phyloP scores from a whole-genome alignment of 805 yeast genomes.

The Danielia oregonensis region DNA sequence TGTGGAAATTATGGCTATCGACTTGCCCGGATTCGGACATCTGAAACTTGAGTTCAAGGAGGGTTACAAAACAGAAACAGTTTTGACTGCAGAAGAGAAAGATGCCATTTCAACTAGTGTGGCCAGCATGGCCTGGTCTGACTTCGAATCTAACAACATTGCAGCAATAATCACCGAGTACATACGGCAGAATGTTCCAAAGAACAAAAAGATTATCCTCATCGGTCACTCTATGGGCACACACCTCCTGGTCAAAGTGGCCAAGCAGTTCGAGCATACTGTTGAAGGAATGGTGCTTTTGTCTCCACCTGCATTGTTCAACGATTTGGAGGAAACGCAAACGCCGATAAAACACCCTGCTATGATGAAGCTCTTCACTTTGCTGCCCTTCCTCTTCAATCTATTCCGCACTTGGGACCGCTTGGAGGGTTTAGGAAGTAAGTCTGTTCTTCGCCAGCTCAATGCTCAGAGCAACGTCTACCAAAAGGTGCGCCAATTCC shows the following conservation, averaged over 20 bases:
- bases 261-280: constrained; percentile 31
- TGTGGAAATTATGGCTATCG: constrained; percentile 65
- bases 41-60: constrained; percentile 20
- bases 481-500: constrained; percentile 53
- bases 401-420: constrained; percentile 57
- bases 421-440: constrained; percentile 55
- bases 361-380: constrained; percentile 28
- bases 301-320: constrained; percentile 44
- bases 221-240: constrained; percentile 79
- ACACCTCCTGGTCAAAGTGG: constrained; percentile 47
- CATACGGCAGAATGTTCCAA: constrained; percentile 35
- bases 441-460: constrained; percentile 58
- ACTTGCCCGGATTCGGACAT: constrained; percentile 87
- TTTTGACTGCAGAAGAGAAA: constrained; percentile 29
- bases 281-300: constrained; percentile 48
- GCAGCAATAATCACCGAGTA: constrained; percentile 37
- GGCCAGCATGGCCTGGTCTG: constrained; percentile 32
- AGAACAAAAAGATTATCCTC: constrained; percentile 40
- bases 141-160: constrained; percentile 40
- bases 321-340: constrained; percentile 17
- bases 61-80: constrained; percentile 11
- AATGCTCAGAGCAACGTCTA: constrained; percentile 24
- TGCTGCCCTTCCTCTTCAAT: constrained; percentile 48
- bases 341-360: constrained; percentile 2
- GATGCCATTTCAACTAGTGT: constrained; percentile 27